Percentiles rank a stretch among this genome's conserved stretches.
Evolutionary conservation across 345 rosid genomes (phyloP).

Genomic region (Isatis tinctoria): DNA sequence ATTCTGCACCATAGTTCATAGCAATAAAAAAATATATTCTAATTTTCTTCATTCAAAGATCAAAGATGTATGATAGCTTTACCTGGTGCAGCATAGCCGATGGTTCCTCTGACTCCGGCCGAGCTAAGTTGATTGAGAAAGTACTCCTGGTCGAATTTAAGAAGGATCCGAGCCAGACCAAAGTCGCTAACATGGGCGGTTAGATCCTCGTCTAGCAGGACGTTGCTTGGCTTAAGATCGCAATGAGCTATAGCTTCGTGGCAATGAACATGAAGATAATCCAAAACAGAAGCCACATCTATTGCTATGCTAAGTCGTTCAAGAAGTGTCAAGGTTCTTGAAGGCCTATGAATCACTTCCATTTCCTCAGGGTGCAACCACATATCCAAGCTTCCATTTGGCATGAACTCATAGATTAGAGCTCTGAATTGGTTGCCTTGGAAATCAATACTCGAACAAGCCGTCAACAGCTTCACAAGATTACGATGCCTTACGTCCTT

Average conservation of each 20-base stretch:
- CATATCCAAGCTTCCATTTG: slow-evolving; percentile 45
- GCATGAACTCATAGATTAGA: slow-evolving; percentile 43
- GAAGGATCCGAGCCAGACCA: slow-evolving; percentile 23
- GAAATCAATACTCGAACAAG: slow-evolving; percentile 46
- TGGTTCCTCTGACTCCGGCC: background rate
- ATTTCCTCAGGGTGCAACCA: no score
- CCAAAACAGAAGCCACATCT: slow-evolving; percentile 25
- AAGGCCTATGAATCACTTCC: no score
- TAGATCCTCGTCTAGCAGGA: slow-evolving; percentile 19
- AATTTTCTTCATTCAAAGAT: background rate
- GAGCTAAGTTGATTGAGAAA: slow-evolving; percentile 1
- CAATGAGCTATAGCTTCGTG: slow-evolving; percentile 23
- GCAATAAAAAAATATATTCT: background rate
- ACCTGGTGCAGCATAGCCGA: slow-evolving; percentile 4
- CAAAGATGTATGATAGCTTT: background rate
- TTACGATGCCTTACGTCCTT: slow-evolving; percentile 44
- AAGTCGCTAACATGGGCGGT: slow-evolving; percentile 27
- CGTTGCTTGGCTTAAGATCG: slow-evolving; percentile 29
- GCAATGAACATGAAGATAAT: slow-evolving; percentile 20
- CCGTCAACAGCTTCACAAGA: slow-evolving; percentile 43
- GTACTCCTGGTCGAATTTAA: background rate
- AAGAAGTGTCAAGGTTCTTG: slow-evolving; percentile 17
- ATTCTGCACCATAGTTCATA: background rate
- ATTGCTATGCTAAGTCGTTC: slow-evolving; percentile 37
- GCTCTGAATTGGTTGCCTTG: slow-evolving; percentile 54